Evolutionary conservation across 805 yeast genomes (phyloP), one percentile per base, ranked within the genome.

Genomic region (Metschnikowia koreensis): DNA sequence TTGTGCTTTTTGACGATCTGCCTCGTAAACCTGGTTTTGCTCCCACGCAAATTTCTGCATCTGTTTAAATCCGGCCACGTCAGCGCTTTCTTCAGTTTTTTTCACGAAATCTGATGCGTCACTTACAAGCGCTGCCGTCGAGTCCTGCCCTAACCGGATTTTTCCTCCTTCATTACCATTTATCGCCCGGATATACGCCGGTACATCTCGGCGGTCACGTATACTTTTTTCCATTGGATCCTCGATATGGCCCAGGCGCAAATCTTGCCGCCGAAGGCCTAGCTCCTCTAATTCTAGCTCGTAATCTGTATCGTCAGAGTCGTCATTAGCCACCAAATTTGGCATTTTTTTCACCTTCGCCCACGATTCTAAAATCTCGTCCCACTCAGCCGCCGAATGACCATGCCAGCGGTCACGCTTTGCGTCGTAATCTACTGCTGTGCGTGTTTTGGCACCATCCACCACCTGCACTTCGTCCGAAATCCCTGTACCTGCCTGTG

Each of bases 391-490:
- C 1, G 81, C 75, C 43, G 86, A 83, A 63, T 82, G 87, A 0
- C 96, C 96, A 62, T 80, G 86, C 96, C 94, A 89, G 52, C 89
- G 74, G 66, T 89, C 96, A 52, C 91, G 70, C 56, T 84, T 86
- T 10, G 84, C 79, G 60, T 87, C 96, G 77, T 83, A 89, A 43
- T 77, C 79, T 28, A 67, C 70, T 2, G 48, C 69, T 45, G 61
- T 66, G 43, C 56, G 51, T 7, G 46, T 67, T 64, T 46, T 41
- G 16, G 52, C 43, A 7, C 58, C 63, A 2, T 54, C 40, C 10
- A 49, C 44, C 2, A 31, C 43, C 16, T 26, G 34, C 1, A 52
- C 62, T 29, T 69, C 73, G 66, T 85, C 88, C 1, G 59, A 55
- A 33, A 85, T 84, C 7, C 90, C 90, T 1, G 56, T 47, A 0